phyloP scores from a whole-genome alignment of 345 rosid species.

The Gossypioides kirkii region DNA sequence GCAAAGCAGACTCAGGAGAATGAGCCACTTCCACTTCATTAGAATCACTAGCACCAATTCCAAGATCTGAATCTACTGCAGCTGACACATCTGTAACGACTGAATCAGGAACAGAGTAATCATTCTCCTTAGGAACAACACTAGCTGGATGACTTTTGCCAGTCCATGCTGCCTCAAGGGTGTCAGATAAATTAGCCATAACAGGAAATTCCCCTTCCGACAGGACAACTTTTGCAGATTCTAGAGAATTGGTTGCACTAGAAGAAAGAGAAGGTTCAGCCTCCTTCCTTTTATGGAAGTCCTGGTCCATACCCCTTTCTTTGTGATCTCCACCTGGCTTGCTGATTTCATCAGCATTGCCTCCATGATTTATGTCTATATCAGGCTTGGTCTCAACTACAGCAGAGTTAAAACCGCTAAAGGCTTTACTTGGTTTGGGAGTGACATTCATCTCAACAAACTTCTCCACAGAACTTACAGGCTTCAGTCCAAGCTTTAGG shows the following conservation, averaged over 20 bases:
- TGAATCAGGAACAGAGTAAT: slow-evolving; percentile 26
- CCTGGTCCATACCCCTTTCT: slow-evolving; percentile 30
- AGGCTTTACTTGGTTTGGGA: slow-evolving; percentile 33
- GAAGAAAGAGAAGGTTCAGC: slow-evolving; percentile 29
- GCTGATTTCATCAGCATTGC: slow-evolving; percentile 16
- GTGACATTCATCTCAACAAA: slow-evolving; percentile 37
- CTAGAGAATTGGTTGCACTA: slow-evolving; percentile 30
- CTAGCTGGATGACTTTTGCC: slow-evolving; percentile 47
- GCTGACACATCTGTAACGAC: slow-evolving; percentile 21
- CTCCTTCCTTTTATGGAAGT: slow-evolving; percentile 28
- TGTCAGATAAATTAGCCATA: slow-evolving; percentile 49
- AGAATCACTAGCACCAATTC: slow-evolving; percentile 22
- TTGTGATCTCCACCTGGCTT: slow-evolving; percentile 24
- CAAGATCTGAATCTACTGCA: slow-evolving; percentile 18
- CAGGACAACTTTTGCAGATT: slow-evolving; percentile 39
- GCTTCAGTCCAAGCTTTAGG: slow-evolving; percentile 35
- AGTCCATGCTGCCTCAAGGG: slow-evolving; percentile 79
- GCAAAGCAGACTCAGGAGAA: slow-evolving; percentile 20
- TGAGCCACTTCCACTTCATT: slow-evolving; percentile 26
- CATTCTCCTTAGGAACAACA: slow-evolving; percentile 29
- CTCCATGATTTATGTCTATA: slow-evolving; percentile 26
- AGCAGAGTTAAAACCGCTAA: slow-evolving; percentile 37
- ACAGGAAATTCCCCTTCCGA: slow-evolving; percentile 50
- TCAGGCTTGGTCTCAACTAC: slow-evolving; percentile 32
- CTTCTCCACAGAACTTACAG: slow-evolving; percentile 48